Conservation (phyloP, 495 filamentous ascomycete genomes). For the Tuber umbilicatum region DNA sequence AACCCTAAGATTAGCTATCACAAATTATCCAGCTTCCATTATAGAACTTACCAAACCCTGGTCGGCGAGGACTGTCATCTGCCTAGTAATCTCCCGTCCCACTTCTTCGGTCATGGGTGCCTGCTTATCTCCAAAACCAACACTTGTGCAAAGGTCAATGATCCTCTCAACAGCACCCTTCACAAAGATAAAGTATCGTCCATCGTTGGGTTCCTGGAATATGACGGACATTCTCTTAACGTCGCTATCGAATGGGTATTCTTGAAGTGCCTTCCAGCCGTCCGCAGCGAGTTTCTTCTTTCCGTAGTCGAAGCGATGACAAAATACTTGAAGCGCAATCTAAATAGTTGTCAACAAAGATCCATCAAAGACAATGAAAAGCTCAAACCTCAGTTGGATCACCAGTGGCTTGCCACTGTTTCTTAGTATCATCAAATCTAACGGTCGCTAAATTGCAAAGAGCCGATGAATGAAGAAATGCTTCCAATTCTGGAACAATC, state of each 20-base stretch:
- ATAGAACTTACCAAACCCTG: constrained; percentile 53
- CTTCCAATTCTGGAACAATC: constrained; percentile 50
- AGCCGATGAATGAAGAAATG: constrained; percentile 62
- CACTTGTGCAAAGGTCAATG: constrained; percentile 60
- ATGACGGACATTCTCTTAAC: constrained; percentile 83
- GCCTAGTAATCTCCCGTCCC: constrained; percentile 55
- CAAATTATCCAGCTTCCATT: neutral
- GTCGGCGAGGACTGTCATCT: constrained; percentile 61
- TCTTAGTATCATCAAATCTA: constrained; percentile 50
- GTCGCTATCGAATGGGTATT: constrained; percentile 74
- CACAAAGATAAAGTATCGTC: constrained; percentile 54
- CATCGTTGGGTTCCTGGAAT: constrained; percentile 48
- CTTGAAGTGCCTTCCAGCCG: constrained; percentile 60
- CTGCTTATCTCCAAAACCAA: constrained; percentile 51
- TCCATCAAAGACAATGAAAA: constrained; percentile 58
- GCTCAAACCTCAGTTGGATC: constrained; percentile 74
- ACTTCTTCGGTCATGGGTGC: constrained; percentile 53
- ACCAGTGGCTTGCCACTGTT: constrained; percentile 64
- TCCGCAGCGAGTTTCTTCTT: constrained; percentile 51
- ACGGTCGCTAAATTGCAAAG: constrained; percentile 74
- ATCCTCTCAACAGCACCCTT: constrained; percentile 80
- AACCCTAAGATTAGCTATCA: neutral
- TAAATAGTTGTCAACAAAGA: constrained; percentile 44
- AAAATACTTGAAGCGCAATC: constrained; percentile 74
- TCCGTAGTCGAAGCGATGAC: constrained; percentile 60